Percentiles rank a stretch among this genome's conserved stretches.
Evolutionary conservation across 345 rosid species (phyloP).

Genomic region (Toxicodendron radicans): DNA sequence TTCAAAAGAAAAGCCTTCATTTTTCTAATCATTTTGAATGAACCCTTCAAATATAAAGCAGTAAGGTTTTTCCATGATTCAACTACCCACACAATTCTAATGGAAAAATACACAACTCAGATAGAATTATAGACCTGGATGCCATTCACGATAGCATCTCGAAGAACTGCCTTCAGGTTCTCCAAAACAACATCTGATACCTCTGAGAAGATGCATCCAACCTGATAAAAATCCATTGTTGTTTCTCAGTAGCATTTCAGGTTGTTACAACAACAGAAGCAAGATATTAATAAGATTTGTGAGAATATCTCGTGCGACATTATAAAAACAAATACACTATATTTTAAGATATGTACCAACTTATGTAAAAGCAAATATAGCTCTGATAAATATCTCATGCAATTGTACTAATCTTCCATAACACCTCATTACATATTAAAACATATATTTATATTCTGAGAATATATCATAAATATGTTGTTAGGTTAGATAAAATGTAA

Average conservation of each 20-base stretch:
- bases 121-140: slow-evolving; percentile 50
- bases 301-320: not conserved
- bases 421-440: no score
- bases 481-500: not conserved
- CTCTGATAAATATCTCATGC: no score
- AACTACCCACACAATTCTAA: not conserved
- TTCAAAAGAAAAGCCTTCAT: not conserved
- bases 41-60: slow-evolving; percentile 11
- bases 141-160: slow-evolving; percentile 28
- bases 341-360: not conserved
- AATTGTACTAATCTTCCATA: no score
- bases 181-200: slow-evolving; percentile 48
- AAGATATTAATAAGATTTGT: not conserved
- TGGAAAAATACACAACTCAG: not conserved
- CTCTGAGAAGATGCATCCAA: slow-evolving; percentile 59
- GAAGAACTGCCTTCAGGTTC: slow-evolving; percentile 44
- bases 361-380: no score
- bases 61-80: not conserved
- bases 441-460: no score
- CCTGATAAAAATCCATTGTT: slow-evolving; percentile 37
- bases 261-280: not conserved
- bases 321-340: not conserved
- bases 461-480: not conserved
- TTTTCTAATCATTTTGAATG: slow-evolving; percentile 7
- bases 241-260: slow-evolving; percentile 8